Conservation (phyloP, 1,284 basidiomycete species). For the Stygiomarasmius scandens region DNA sequence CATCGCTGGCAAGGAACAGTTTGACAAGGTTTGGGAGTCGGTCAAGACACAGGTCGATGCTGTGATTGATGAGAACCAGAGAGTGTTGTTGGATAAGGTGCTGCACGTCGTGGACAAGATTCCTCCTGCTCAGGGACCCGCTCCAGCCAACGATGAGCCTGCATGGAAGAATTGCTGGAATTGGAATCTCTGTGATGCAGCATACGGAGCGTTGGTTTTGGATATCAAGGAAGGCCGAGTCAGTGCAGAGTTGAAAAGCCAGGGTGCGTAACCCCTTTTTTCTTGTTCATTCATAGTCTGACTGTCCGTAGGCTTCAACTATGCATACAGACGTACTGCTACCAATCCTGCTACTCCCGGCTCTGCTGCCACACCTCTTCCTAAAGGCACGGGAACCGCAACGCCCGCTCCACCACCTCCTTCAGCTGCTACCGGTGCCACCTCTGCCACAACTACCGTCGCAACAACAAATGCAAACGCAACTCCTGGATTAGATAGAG, state of each 20-base stretch:
- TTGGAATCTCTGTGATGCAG: constrained; percentile 96
- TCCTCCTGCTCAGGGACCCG: constrained; percentile 59
- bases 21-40: constrained; percentile 92
- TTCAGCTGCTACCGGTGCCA: neutral
- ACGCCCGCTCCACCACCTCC: constrained; percentile 31
- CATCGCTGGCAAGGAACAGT: constrained; percentile 75
- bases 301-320: constrained; percentile 81
- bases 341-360: constrained; percentile 41
- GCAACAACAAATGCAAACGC: neutral
- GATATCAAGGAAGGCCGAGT: constrained; percentile 92
- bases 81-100: constrained; percentile 88
- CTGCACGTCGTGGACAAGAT: constrained; percentile 83
- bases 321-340: constrained; percentile 82
- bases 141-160: constrained; percentile 65
- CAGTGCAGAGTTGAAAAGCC: constrained; percentile 88
- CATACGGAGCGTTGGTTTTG: constrained; percentile 86
- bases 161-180: constrained; percentile 99
- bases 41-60: constrained; percentile 91
- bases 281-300: neutral
- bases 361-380: constrained; percentile 26
- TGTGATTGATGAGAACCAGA: constrained; percentile 91
- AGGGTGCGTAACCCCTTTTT: constrained; percentile 58
- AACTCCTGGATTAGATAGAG: neutral
- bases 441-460: neutral
- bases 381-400: constrained; percentile 26